Evolutionary conservation across 306 rosid genomes (phyloP), one percentile per base, ranked within the genome.

Genomic region (Macrotyloma uniflorum): DNA sequence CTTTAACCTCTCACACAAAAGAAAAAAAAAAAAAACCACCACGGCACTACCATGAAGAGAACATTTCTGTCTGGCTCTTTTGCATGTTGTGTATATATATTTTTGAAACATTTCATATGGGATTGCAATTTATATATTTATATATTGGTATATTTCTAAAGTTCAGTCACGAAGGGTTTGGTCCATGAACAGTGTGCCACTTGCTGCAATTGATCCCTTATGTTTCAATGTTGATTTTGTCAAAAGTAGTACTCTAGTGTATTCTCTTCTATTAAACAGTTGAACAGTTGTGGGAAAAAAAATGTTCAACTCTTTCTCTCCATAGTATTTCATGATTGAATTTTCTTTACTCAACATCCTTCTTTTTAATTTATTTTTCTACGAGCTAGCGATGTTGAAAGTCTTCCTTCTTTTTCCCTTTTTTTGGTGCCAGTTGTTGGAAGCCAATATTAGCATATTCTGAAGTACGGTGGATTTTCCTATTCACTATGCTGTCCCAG

Each of bases 141-240:
- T n/a, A n/a, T n/a, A n/a, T n/a, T n/a, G 72, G 16, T 50, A 4
- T 30, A 22, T 45, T 28, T 58, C 1, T 66, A 55, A 15, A 65
- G 43, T 54, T 66, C 13, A 63, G 30, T 54, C 70, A 66, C 16
- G 61, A 24, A 65, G 8, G 45, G 30, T 67, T 80, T 74, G 73
- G 32, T 59, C 33, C 69, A 15, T 30, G 74, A 55, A 53, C 79
- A 80, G 32, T 53, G 75, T 64, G 47, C 61, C 20, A 42, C 61
- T 64, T 72, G 67, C 50, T 51, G 79, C 55, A 61, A 23, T 70
- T 59, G 43, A 70, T 33, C 9, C 75, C 33, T 74, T 62, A 33
- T 79, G 71, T 69, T 57, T 65, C 59, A 18, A 64, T 80, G 75
- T 58, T 73, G 61, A 81, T 67, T 58, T 68, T 74, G 84, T 74